Conservation (phyloP, 2,329 filamentous ascomycete species). For the Zymoseptoria pseudotritici region DNA sequence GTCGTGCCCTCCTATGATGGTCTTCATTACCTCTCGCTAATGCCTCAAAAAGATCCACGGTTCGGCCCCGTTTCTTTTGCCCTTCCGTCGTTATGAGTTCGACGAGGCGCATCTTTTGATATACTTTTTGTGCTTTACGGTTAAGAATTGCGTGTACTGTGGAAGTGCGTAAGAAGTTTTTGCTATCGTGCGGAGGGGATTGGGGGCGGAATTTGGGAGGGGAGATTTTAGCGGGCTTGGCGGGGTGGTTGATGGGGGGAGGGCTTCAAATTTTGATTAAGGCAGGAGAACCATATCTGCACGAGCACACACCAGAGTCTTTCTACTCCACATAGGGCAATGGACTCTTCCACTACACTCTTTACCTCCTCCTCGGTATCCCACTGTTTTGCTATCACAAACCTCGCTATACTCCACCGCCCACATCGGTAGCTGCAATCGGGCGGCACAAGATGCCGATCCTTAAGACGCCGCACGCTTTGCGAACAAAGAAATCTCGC, state of each 20-base stretch:
- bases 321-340: neutral
- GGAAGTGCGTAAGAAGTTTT: neutral
- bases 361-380: neutral
- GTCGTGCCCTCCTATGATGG: neutral
- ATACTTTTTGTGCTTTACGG: neutral
- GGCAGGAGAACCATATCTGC: neutral
- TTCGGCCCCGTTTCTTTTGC: neutral
- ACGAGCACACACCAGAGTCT: neutral
- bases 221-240: neutral
- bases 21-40: neutral
- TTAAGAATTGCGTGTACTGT: neutral
- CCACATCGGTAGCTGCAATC: neutral
- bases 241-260: neutral
- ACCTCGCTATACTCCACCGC: neutral
- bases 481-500: neutral
- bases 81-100: too few relatives aligned
- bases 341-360: neutral
- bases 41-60: neutral
- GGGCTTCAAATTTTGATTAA: neutral
- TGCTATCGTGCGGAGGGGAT: too few relatives aligned
- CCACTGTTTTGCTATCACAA: too few relatives aligned
- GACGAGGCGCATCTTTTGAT: neutral
- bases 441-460: neutral
- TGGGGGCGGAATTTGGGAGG: neutral
- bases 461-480: neutral